Evolutionary conservation across 1,284 basidiomycete genomes (phyloP).

Genomic region (Ustilago vetiveriae): DNA sequence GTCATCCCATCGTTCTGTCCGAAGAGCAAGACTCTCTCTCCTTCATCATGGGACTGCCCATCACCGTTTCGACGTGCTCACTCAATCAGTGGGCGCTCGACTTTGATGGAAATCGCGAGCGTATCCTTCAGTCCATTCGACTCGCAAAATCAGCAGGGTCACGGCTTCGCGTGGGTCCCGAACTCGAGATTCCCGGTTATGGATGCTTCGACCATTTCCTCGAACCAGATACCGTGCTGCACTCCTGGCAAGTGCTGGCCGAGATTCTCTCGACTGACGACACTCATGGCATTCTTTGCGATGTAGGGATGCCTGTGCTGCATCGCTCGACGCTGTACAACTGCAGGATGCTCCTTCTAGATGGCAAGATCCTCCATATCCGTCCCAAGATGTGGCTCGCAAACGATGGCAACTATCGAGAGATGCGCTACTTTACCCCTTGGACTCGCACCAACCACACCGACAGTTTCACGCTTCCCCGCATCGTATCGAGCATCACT

Average conservation of each 20-base stretch:
- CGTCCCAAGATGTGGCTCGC: slow-evolving; percentile 99
- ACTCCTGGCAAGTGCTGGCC: slow-evolving; percentile 65
- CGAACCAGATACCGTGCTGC: slow-evolving; percentile 58
- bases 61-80: slow-evolving; percentile 73
- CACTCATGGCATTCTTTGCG: slow-evolving; percentile 62
- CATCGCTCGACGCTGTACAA: slow-evolving; percentile 99
- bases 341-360: slow-evolving; percentile 86
- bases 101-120: slow-evolving; percentile 82
- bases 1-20: too few relatives aligned
- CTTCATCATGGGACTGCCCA: slow-evolving; percentile 44
- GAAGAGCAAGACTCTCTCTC: background rate
- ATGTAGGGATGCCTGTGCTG: slow-evolving; percentile 74
- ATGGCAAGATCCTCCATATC: slow-evolving; percentile 87
- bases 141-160: slow-evolving; percentile 90
- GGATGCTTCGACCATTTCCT: slow-evolving; percentile 63
- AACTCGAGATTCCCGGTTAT: slow-evolving; percentile 90
- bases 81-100: slow-evolving; percentile 96
- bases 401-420: slow-evolving; percentile 97
- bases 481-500: slow-evolving; percentile 84
- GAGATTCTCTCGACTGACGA: slow-evolving; percentile 54
- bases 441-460: slow-evolving; percentile 88
- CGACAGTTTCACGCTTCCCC: slow-evolving; percentile 88
- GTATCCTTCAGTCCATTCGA: slow-evolving; percentile 87
- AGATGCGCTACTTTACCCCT: slow-evolving; percentile 93
- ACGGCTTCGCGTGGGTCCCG: slow-evolving; percentile 92